A percentile compares a stretch with the other conserved stretches of the same genome.
These are phyloP conservation scores for Russula foetens DNA, from an alignment of 768 basidiomycete genomes.

Conservation along the genomic window DNA sequence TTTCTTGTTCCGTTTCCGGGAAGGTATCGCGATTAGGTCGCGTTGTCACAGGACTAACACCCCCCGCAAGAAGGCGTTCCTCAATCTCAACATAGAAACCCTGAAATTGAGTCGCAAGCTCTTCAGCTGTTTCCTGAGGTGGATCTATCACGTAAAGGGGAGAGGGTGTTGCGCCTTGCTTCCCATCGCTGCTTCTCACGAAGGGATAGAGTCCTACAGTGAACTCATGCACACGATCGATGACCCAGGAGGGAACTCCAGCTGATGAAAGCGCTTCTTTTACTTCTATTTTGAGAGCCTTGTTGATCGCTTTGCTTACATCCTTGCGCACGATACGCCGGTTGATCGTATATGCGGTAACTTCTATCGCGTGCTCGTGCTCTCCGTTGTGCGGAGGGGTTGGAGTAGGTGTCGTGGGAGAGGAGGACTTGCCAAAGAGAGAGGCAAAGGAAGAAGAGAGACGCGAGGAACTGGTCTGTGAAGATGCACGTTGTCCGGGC, in stretches of 20 bases:
- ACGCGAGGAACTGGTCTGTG: conserved; percentile 21
- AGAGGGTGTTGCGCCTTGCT: conserved; percentile 7
- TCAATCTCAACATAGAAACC: conserved; percentile 63
- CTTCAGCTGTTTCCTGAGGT: conserved; percentile 42
- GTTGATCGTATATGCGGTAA: conserved; percentile 54
- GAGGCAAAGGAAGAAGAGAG: conserved; percentile 21
- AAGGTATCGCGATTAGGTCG: conserved; percentile 20
- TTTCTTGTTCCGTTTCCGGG: conserved; percentile 20
- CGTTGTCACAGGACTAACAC: conserved; percentile 29
- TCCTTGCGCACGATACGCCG: conserved; percentile 45
- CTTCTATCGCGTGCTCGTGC: conserved; percentile 37
- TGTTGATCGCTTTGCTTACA: conserved; percentile 45
- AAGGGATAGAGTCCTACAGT: conserved; percentile 52
- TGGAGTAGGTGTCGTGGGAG: conserved; percentile 14
- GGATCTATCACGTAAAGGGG: conserved; percentile 35
- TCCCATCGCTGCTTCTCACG: conserved; percentile 25
- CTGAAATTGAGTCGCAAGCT: conserved; percentile 50
- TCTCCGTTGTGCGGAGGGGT: conserved; percentile 17
- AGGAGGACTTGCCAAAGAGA: conserved; percentile 19
- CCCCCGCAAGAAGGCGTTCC: conserved; percentile 43
- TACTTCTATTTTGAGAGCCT: conserved; percentile 47
- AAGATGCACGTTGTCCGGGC: conserved; percentile 21
- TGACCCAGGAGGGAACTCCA: conserved; percentile 46
- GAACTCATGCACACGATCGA: conserved; percentile 51
- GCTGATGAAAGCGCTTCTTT: conserved; percentile 37